Conservation (phyloP, 176 grass and related monocot species). For the Oryza glumipatula region DNA sequence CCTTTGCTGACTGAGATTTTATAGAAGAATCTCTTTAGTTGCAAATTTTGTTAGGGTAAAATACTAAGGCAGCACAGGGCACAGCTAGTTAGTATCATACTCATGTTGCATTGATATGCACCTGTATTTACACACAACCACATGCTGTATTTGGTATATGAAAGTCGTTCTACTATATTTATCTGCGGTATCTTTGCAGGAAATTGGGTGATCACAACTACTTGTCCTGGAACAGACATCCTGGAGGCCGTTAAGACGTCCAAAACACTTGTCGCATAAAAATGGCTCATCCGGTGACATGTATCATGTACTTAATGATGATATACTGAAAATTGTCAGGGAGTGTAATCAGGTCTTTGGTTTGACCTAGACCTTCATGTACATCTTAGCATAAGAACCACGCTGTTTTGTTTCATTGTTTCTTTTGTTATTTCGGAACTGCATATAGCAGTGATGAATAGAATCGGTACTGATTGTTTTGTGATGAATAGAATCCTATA, state of each 20-base stretch:
- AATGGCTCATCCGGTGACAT: conserved; percentile 20
- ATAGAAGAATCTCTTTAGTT: not conserved
- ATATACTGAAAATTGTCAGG: conserved; percentile 6
- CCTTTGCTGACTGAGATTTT: conserved; percentile 4
- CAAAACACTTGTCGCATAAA: not conserved
- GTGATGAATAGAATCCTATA: not conserved
- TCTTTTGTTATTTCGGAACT: conserved; percentile 27
- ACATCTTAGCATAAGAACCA: conserved; percentile 31
- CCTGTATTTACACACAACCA: not conserved
- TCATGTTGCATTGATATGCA: conserved; percentile 6
- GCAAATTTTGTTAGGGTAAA: conserved; percentile 18
- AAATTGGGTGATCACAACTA: conserved; percentile 87
- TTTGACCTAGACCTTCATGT: conserved; percentile 39
- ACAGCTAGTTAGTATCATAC: not conserved
- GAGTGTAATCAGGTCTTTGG: not conserved
- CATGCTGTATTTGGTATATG: not conserved
- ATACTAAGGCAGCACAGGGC: not conserved
- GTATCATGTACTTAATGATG: conserved; percentile 42
- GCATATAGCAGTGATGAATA: conserved; percentile 16
- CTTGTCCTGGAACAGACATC: conserved; percentile 84
- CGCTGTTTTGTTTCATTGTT: conserved; percentile 25
- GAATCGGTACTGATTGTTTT: not conserved
- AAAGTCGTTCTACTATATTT: not conserved
- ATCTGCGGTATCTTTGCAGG: conserved; percentile 46
- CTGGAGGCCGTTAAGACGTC: conserved; percentile 46